Evolutionary conservation across 148 eudicot genomes (phyloP).

Genomic region (Diospyros lotus): DNA sequence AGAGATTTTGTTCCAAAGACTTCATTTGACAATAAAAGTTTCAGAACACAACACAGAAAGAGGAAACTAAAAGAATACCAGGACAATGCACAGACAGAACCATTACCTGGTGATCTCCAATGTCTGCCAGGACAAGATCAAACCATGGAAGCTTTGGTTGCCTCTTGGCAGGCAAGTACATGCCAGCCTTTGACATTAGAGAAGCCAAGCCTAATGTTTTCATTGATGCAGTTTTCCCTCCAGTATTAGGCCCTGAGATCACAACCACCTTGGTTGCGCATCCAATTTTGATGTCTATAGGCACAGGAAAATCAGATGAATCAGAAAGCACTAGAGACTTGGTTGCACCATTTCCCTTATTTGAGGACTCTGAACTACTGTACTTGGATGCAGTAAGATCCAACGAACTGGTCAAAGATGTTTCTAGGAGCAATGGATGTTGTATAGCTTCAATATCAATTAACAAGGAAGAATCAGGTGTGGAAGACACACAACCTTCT

Average conservation of each 20-base stretch:
- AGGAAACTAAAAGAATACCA: not conserved
- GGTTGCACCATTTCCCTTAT: slow-evolving; percentile 25
- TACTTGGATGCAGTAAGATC: slow-evolving; percentile 21
- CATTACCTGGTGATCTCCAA: slow-evolving; percentile 93
- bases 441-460: slow-evolving; percentile 65
- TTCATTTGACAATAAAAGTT: slow-evolving; percentile 32
- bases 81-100: not conserved
- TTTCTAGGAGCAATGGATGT: slow-evolving; percentile 79
- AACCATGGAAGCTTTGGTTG: slow-evolving; percentile 84
- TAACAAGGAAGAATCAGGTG: slow-evolving; percentile 25
- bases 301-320: slow-evolving; percentile 55
- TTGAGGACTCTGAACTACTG: slow-evolving; percentile 17
- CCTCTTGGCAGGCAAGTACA: slow-evolving; percentile 76
- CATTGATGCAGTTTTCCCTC: slow-evolving; percentile 99
- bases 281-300: slow-evolving; percentile 70
- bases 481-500: slow-evolving; percentile 13
- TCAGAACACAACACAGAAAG: slow-evolving; percentile 17
- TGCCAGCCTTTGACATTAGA: slow-evolving; percentile 91
- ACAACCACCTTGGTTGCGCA: slow-evolving; percentile 64
- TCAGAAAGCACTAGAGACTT: slow-evolving; percentile 19
- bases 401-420: slow-evolving; percentile 35
- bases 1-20: slow-evolving; percentile 93
- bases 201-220: slow-evolving; percentile 83
- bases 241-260: slow-evolving; percentile 96
- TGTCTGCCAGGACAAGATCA: slow-evolving; percentile 89